Base-by-base conservation (phyloP, 371 early-diverging fungal genomes). In the Circinella umbellata region DNA sequence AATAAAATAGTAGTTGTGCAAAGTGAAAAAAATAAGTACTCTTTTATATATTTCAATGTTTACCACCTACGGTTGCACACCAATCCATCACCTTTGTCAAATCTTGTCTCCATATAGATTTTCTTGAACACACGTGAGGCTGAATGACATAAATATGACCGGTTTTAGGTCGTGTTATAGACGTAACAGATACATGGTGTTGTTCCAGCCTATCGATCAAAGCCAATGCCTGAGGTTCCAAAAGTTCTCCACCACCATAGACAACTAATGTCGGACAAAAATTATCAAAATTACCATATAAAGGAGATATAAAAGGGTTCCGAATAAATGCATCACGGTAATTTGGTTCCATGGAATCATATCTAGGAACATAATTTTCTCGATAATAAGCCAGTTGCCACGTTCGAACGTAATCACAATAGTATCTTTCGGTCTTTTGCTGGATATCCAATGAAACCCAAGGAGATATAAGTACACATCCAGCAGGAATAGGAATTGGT, bases 391-490 rank as follows among this genome's bases (percentile, higher is more conserved):
- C 20, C 7, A 72, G 27, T 27, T 51, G 39, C 46, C 55, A 49
- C 3, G 27, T 18, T 11, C 36, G 64, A 4, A 71, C 35, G 54
- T 54, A 63, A 48, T 71, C 72, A 14, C n/a, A 13, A 6, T 46
- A 51, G 20, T 71, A 65, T 34, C 57, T 69, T 17, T 27, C 38
- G 39, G 62, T 54, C 0, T 61, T 63, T 17, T 64, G 48, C 9
- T 71, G 38, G 15, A 39, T 18, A 34, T 63, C 64, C 15, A 79
- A 46, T 4, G 61, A 63, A 1, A 71, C 64, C 82, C 77, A 81
- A 17, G 82, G 82, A 34, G 79, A 79, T 37, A 79, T 75, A 17
- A 74, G 48, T 5, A 74, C 68, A 11, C 59, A 55, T n/a, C 71
- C 73, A 13, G 61, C 67, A 49, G 77, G 73, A 27, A 76, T n/a